Conservation (phyloP, 148 eudicot species). For the Chenopodium suecicum region DNA sequence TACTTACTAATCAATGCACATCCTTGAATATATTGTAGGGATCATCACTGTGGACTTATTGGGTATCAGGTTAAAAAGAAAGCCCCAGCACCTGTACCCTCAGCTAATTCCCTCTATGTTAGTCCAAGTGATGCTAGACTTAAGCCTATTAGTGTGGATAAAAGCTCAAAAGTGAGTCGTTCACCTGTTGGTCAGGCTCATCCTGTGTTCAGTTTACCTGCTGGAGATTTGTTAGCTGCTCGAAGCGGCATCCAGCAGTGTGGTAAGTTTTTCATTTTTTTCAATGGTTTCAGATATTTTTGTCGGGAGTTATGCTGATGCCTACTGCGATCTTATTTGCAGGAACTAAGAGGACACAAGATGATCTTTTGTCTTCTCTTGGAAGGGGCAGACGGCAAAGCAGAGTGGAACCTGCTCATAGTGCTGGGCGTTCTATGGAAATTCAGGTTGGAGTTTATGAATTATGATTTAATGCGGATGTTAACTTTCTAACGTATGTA, state of each 20-base stretch:
- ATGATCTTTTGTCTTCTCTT: constrained; percentile 33
- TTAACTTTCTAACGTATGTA: neutral
- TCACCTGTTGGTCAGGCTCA: neutral
- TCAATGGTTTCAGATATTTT: too few relatives aligned
- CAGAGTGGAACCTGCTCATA: constrained; percentile 8
- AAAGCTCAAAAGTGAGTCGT: constrained; percentile 9
- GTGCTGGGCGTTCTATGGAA: constrained; percentile 21
- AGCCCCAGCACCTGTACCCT: constrained; percentile 27
- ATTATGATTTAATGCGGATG: neutral
- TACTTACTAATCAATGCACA: constrained; percentile 13
- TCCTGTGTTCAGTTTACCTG: constrained; percentile 26
- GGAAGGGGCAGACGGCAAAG: constrained; percentile 35
- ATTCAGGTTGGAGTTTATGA: constrained; percentile 23
- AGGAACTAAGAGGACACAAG: constrained; percentile 48
- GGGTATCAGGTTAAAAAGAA: constrained; percentile 61
- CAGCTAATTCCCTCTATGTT: constrained; percentile 26
- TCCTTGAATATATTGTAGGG: constrained; percentile 51
- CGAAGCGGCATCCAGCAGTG: constrained; percentile 23
- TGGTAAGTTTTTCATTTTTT: constrained; percentile 17
- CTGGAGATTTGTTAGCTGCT: constrained; percentile 8
- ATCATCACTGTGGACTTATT: constrained; percentile 73
- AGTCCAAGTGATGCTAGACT: constrained; percentile 20
- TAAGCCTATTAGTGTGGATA: constrained; percentile 9
- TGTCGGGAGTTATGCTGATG: neutral
- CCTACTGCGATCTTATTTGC: constrained; percentile 9